Evolutionary conservation across 306 rosid species (phyloP), one percentile per base, ranked within the genome.

Genomic region (Gastrolobium bilobum): DNA sequence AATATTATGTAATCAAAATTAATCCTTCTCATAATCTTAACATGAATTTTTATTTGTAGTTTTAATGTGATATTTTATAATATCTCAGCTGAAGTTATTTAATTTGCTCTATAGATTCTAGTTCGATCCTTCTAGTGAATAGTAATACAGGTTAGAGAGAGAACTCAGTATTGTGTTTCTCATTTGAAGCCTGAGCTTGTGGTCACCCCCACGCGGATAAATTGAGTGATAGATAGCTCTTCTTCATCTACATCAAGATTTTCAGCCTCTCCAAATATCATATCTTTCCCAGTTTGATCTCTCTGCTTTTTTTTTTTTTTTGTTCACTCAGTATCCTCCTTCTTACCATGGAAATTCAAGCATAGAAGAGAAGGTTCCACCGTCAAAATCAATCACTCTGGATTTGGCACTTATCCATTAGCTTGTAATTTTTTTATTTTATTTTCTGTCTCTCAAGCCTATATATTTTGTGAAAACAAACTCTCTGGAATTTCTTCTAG

Each of bases 141-240:
- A 61, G 71, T 34, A 35, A 26, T 6, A 35, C 29, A 5, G 58
- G 4, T 44, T 1, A 75, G 60, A 72, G 67, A 71, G 79, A 44
- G 44, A 51, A 6, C 0, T 11, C 11, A 35, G 62, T 11, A 39
- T 29, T 70, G 66, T 76, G 83, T 76, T 75, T 91, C n/a, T 79
- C 85, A 80, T 91, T 83, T 87, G 87, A 82, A 83, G 87, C 30
- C 82, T 60, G 80, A 79, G 29, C 75, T 61, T 79, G 73, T 90
- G 88, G 87, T 86, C 87, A 61, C 71, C 75, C 68, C 77, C 84
- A 79, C 86, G 86, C 87, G 82, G 78, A 82, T 82, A 58, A 5
- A 67, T 70, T 33, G 53, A 70, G 79, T 60, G 34, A 47, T 4
- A 64, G 39, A 51, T 54, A 65, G 26, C 58, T 77, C 73, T 52